phyloP scores from a whole-genome alignment of 2,329 filamentous ascomycete genomes.

The Paraphaeosphaeria sporulosa region DNA sequence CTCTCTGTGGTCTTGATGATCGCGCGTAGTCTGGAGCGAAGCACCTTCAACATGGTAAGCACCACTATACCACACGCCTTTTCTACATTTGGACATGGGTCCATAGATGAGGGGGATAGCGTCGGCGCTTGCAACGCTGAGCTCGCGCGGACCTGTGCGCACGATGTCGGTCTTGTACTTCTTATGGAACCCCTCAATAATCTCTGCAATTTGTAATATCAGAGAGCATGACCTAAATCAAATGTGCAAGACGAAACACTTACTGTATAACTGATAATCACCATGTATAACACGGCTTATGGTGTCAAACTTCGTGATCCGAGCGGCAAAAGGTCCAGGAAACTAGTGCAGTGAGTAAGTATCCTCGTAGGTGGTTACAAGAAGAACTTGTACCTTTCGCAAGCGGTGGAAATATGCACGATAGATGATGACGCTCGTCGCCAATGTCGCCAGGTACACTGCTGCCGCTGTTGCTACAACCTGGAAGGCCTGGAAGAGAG shows the following conservation, averaged over 20 bases:
- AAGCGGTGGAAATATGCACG: slow-evolving; percentile 52
- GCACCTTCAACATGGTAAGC: slow-evolving; percentile 25
- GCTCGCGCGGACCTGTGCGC: slow-evolving; percentile 44
- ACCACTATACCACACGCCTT: slow-evolving; percentile 37
- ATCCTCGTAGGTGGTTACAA: background rate
- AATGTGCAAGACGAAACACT: background rate
- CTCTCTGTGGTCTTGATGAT: slow-evolving; percentile 38
- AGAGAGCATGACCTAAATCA: background rate
- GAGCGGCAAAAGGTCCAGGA: slow-evolving; percentile 48
- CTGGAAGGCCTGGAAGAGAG: slow-evolving; percentile 19
- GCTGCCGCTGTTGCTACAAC: slow-evolving; percentile 20
- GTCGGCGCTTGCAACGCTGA: slow-evolving; percentile 38
- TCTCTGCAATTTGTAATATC: slow-evolving; percentile 1
- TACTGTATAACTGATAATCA: slow-evolving; percentile 34
- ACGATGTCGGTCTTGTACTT: slow-evolving; percentile 43
- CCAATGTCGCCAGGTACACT: slow-evolving; percentile 33
- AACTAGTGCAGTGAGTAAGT: slow-evolving; percentile 31
- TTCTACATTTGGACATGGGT: slow-evolving; percentile 38
- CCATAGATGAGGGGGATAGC: slow-evolving; percentile 41
- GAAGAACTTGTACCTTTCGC: slow-evolving; percentile 27
- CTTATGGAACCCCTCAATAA: slow-evolving; percentile 32
- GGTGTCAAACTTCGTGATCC: slow-evolving; percentile 50
- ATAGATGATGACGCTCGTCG: slow-evolving; percentile 49
- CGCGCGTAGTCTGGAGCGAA: slow-evolving; percentile 39
- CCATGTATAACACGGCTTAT: slow-evolving; percentile 29